Percentiles rank a stretch among this genome's conserved stretches.
Conservation (phyloP, 2,329 filamentous ascomycete species). For the Fusarium nematophilum region DNA sequence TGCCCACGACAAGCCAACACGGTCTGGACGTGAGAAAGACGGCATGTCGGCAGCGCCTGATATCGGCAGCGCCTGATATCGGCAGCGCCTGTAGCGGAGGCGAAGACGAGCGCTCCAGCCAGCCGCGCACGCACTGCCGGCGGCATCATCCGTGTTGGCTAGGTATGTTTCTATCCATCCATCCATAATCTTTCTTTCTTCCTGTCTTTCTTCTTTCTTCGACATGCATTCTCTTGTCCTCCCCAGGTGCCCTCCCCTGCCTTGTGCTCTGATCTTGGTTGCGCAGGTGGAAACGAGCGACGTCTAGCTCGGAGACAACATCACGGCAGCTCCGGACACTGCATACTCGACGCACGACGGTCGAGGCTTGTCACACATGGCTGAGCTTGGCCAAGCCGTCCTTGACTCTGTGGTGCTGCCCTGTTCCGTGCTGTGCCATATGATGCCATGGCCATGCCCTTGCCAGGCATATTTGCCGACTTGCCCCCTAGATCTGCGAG, state of each 20-base stretch:
- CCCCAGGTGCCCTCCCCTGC: slow-evolving; percentile 22
- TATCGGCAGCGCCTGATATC: slow-evolving; percentile 36
- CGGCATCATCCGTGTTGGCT: slow-evolving; percentile 27
- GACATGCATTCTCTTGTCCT: slow-evolving; percentile 22
- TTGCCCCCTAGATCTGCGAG: slow-evolving; percentile 28
- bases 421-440: slow-evolving; percentile 34
- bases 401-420: slow-evolving; percentile 13
- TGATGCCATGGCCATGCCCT: slow-evolving; percentile 29
- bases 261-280: slow-evolving; percentile 9
- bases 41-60: too few relatives aligned
- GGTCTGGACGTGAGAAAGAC: slow-evolving; percentile 10
- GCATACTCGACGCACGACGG: slow-evolving; percentile 37
- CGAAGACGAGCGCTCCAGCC: slow-evolving; percentile 11
- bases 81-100: slow-evolving; percentile 20
- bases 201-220: slow-evolving; percentile 15
- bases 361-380: slow-evolving; percentile 36
- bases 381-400: slow-evolving; percentile 29
- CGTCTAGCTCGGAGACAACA: slow-evolving; percentile 26
- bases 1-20: slow-evolving; percentile 35
- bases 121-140: slow-evolving; percentile 32
- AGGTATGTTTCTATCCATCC: too few relatives aligned
- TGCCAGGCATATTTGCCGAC: slow-evolving; percentile 24
- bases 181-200: too few relatives aligned
- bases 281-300: slow-evolving; percentile 26
- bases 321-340: slow-evolving; percentile 35